Conservation (phyloP, 768 basidiomycete genomes). For the Daedalea quercina region DNA sequence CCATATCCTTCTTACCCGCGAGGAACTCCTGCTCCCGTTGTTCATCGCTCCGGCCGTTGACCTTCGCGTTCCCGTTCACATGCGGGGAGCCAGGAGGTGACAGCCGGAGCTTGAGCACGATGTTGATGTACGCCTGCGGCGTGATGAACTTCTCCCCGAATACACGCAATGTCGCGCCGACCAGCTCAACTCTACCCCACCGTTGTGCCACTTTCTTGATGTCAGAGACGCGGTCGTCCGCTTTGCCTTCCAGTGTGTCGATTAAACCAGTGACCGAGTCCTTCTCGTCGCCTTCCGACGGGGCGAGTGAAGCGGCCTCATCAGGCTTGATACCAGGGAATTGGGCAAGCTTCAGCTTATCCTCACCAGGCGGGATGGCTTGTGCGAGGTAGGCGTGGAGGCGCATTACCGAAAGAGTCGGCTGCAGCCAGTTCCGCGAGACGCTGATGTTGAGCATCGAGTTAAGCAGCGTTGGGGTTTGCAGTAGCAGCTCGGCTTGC, state of each 20-base stretch:
- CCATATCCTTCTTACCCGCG: conserved; percentile 50
- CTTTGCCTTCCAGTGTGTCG: conserved; percentile 41
- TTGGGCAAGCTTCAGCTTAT: conserved; percentile 51
- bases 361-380: conserved; percentile 60
- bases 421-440: conserved; percentile 84
- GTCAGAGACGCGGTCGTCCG: conserved; percentile 41
- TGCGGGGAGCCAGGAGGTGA: conserved; percentile 40
- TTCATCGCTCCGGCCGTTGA: conserved; percentile 39
- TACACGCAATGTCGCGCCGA: conserved; percentile 84
- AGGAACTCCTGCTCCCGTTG: conserved; percentile 66
- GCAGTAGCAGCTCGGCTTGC: conserved; percentile 64
- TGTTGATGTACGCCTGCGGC: conserved; percentile 82
- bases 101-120: conserved; percentile 79
- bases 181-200: conserved; percentile 75
- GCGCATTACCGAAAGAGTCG: conserved; percentile 73
- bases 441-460: conserved; percentile 79
- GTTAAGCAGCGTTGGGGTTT: conserved; percentile 64
- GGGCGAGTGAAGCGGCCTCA: conserved; percentile 38
- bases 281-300: conserved; percentile 25
- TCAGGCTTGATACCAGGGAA: conserved; percentile 63
- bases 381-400: conserved; percentile 81
- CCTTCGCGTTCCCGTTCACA: conserved; percentile 32
- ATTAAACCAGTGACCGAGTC: conserved; percentile 37
- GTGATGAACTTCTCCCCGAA: conserved; percentile 86
- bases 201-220: conserved; percentile 58